These are phyloP conservation scores for Ganoderma resinaceum DNA, from an alignment of 1,284 basidiomycete genomes.

Conservation along the genomic window DNA sequence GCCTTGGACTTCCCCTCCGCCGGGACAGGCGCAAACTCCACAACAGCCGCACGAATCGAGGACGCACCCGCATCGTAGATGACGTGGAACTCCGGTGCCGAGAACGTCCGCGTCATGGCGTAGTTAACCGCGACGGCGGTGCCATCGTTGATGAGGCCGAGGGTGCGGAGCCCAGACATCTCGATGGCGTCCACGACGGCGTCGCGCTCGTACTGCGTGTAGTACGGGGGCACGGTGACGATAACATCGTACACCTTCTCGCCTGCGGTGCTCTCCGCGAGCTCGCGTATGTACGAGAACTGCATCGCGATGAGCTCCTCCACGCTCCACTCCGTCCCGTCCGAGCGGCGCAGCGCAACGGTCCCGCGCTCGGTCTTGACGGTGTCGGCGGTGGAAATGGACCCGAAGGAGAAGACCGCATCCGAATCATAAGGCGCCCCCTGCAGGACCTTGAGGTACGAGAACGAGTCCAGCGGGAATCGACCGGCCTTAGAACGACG, in stretches of 20 bases:
- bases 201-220: slow-evolving; percentile 87
- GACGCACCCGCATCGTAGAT: slow-evolving; percentile 96
- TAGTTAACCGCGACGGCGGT: slow-evolving; percentile 94
- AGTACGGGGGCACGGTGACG: slow-evolving; percentile 88
- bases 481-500: slow-evolving; percentile 73
- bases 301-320: slow-evolving; percentile 97
- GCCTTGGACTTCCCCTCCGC: slow-evolving; percentile 55
- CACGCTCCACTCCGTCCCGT: slow-evolving; percentile 77
- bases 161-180: slow-evolving; percentile 85
- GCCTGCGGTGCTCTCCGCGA: slow-evolving; percentile 82
- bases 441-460: slow-evolving; percentile 88
- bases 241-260: slow-evolving; percentile 85
- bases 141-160: slow-evolving; percentile 92
- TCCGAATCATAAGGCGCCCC: slow-evolving; percentile 74
- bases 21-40: slow-evolving; percentile 74
- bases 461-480: slow-evolving; percentile 90
- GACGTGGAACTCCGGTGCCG: slow-evolving; percentile 84
- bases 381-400: slow-evolving; percentile 69
- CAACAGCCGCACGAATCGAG: slow-evolving; percentile 87
- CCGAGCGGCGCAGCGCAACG: slow-evolving; percentile 60
- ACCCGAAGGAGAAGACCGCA: slow-evolving; percentile 67
- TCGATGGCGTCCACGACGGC: slow-evolving; percentile 92
- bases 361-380: slow-evolving; percentile 67
- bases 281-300: slow-evolving; percentile 86
- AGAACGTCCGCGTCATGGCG: slow-evolving; percentile 93